phyloP scores from a whole-genome alignment of 768 basidiomycete species.

The Psilocybe tampanensis region DNA sequence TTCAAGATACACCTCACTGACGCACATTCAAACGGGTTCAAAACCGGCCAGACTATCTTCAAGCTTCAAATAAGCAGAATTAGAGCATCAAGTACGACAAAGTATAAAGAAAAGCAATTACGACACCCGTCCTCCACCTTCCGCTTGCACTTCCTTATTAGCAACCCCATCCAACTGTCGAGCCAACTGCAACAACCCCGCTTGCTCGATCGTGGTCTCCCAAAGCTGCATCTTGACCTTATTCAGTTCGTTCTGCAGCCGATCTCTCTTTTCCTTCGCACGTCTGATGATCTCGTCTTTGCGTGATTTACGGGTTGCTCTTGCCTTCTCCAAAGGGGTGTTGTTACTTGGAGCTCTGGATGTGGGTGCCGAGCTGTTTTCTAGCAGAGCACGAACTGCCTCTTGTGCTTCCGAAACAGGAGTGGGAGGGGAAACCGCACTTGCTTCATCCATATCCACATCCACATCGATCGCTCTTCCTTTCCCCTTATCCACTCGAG shows the following conservation, averaged over 20 bases:
- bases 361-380: background rate
- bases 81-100: background rate
- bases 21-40: background rate
- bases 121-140: background rate
- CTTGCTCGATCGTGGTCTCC: slow-evolving; percentile 74
- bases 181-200: slow-evolving; percentile 53
- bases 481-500: slow-evolving; percentile 26
- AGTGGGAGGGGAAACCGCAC: background rate
- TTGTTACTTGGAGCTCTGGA: background rate
- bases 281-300: slow-evolving; percentile 44
- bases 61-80: background rate
- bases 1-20: background rate
- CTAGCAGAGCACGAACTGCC: background rate
- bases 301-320: slow-evolving; percentile 18
- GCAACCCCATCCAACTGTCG: slow-evolving; percentile 15
- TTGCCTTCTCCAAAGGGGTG: background rate
- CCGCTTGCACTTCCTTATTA: background rate
- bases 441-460: background rate
- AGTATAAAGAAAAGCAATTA: background rate
- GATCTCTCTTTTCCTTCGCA: slow-evolving; percentile 54
- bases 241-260: slow-evolving; percentile 57
- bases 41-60: background rate
- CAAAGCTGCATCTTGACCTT: slow-evolving; percentile 67
- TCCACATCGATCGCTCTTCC: slow-evolving; percentile 18
- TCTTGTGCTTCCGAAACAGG: background rate